phyloP scores from a whole-genome alignment of 805 yeast genomes.

The Pichia occidentalis region DNA sequence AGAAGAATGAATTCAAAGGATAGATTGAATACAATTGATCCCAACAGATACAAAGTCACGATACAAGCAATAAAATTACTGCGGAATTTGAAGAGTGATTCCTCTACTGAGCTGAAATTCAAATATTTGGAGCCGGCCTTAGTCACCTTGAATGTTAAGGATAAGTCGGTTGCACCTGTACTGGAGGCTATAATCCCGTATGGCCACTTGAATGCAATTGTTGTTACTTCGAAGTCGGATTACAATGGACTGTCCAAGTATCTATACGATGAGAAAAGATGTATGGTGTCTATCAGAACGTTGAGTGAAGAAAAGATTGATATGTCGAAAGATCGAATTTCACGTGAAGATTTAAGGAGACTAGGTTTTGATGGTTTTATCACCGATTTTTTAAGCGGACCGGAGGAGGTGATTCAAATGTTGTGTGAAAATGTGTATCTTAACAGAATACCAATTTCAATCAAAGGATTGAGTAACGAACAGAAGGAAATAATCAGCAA shows the following conservation, averaged over 20 bases:
- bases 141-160: conserved; percentile 50
- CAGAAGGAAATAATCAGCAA: conserved; percentile 32
- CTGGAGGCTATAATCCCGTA: conserved; percentile 52
- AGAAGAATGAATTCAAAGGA: conserved; percentile 39
- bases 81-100: conserved; percentile 30
- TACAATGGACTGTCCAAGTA: conserved; percentile 39
- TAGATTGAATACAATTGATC: conserved; percentile 41
- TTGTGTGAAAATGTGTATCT: conserved; percentile 49
- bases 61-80: conserved; percentile 37
- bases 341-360: conserved; percentile 24
- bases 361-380: conserved; percentile 79
- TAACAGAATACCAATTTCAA: conserved; percentile 57
- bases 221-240: conserved; percentile 48
- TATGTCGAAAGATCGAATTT: conserved; percentile 10
- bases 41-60: conserved; percentile 21
- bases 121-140: conserved; percentile 71
- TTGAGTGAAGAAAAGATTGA: conserved; percentile 16
- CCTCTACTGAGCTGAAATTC: conserved; percentile 13
- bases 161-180: conserved; percentile 43
- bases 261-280: conserved; percentile 32
- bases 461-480: conserved; percentile 35
- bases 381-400: conserved; percentile 67
- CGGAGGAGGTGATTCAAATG: conserved; percentile 64
- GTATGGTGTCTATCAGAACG: conserved; percentile 51
- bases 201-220: conserved; percentile 53